Percentiles rank a stretch among this genome's conserved stretches.
Conservation (phyloP, 108 stramenopile genomes). For the Cyclotella distinguenda region DNA sequence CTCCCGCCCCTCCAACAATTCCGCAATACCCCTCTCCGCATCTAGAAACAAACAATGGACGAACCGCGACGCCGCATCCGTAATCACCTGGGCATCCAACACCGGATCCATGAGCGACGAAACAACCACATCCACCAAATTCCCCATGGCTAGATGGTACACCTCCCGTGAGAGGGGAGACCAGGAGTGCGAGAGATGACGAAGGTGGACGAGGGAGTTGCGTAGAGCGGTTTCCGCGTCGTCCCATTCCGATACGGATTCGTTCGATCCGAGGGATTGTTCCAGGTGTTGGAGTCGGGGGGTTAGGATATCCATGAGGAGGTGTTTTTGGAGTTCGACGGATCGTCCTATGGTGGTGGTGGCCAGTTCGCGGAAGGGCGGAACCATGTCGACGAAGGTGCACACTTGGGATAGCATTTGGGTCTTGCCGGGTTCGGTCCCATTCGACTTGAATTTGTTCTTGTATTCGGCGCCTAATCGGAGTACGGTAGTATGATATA, state of each 20-base stretch:
- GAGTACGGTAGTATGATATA: too few relatives aligned
- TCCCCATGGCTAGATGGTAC: slow-evolving; percentile 64
- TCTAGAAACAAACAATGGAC: slow-evolving; percentile 59
- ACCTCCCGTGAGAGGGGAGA: slow-evolving; percentile 58
- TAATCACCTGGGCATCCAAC: slow-evolving; percentile 53
- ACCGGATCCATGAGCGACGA: slow-evolving; percentile 62
- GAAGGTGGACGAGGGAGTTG: slow-evolving; percentile 70
- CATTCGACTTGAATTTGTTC: slow-evolving; percentile 40
- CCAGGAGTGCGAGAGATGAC: slow-evolving; percentile 73
- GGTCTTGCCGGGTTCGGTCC: slow-evolving; percentile 39
- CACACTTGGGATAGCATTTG: slow-evolving; percentile 56
- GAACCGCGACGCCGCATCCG: slow-evolving; percentile 63
- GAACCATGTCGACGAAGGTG: slow-evolving; percentile 85
- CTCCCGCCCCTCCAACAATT: slow-evolving; percentile 12
- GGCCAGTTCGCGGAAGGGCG: slow-evolving; percentile 79
- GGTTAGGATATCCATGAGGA: slow-evolving; percentile 63
- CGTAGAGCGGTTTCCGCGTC: slow-evolving; percentile 80
- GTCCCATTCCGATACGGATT: slow-evolving; percentile 76
- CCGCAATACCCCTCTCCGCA: slow-evolving; percentile 42
- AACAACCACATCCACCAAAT: slow-evolving; percentile 68
- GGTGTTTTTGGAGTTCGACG: slow-evolving; percentile 67
- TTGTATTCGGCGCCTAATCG: slow-evolving; percentile 65
- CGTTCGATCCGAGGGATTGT: slow-evolving; percentile 60
- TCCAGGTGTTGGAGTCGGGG: slow-evolving; percentile 54
- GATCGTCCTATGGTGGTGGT: slow-evolving; percentile 68